Evolutionary conservation across 179 eudicot species (phyloP), one percentile per base, ranked within the genome.

Genomic region (Heliamphora pulchella): DNA sequence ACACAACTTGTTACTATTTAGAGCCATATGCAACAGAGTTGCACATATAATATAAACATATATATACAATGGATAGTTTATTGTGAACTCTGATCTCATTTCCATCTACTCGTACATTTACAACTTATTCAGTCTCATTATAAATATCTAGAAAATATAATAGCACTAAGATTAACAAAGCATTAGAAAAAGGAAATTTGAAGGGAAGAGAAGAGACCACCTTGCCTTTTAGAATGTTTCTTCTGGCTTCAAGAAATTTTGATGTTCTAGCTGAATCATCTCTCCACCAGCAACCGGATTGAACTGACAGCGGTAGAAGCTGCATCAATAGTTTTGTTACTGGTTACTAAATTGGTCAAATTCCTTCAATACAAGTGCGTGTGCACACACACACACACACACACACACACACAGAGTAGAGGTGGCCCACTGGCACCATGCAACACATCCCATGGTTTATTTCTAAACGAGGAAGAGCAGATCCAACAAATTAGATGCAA

Each of bases 211-310:
- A 13, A 15, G 6, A 31, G 5, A 46, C n/a, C 47, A 55, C 76
- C 18, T 58, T 58, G 76, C 14, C 20, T 51, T 44, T 76, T 13
- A 81, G 69, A 83, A 75, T 22, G 81, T 63, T 84, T 85, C 90
- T 46, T 86, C 87, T 1, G 87, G 80, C 86, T 89, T 82, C 81
- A 84, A 72, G 83, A 84, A 81, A 78, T 81, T 87, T 73, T 82
- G 85, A 81, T 82, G 71, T 79, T 84, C 90, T 79, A 90, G 64
- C 82, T 83, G 86, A 4, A 78, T 87, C 93, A 90, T 90, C 84
- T 90, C 93, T 53, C 93, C 93, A 47, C 91, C 93, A 47, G 79
- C 64, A 17, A 50, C 80, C 5, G 90, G 84, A 55, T 90, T 84
- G 50, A 85, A 90, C 76, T 83, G 75, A 72, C 90, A 87, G 18